Conservation (phyloP, 495 filamentous ascomycete species). For the Hyaloscypha hepaticicola region DNA sequence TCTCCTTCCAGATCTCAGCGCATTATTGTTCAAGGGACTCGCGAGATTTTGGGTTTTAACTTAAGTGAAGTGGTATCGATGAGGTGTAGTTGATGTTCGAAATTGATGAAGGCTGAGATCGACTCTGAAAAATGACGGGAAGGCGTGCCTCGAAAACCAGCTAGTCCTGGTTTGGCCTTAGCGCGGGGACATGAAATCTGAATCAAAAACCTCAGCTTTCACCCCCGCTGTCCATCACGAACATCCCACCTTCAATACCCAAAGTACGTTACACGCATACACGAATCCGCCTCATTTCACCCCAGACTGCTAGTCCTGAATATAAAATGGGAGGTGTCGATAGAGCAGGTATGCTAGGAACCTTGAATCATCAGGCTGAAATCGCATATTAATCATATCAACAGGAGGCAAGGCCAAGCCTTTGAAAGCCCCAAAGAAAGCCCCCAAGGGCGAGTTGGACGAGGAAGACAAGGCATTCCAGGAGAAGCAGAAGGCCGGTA, state of each 20-base stretch:
- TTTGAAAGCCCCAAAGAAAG: constrained; percentile 78
- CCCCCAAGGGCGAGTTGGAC: constrained; percentile 64
- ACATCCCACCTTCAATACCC: not conserved
- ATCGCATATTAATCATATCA: constrained; percentile 9
- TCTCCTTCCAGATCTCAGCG: constrained; percentile 26
- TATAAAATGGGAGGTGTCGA: constrained; percentile 38
- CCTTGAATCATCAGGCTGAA: constrained; percentile 6
- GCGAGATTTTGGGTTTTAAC: not conserved
- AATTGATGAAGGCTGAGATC: not conserved
- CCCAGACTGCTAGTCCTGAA: not conserved
- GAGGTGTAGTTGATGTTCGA: not conserved
- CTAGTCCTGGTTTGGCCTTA: constrained; percentile 10
- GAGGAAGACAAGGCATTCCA: constrained; percentile 74
- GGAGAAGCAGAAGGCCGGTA: constrained; percentile 74
- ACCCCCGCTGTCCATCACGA: constrained; percentile 6
- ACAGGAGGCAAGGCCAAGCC: constrained; percentile 84
- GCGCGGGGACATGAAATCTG: not conserved
- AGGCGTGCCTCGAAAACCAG: not conserved
- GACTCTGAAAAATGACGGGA: not conserved
- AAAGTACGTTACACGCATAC: not conserved
- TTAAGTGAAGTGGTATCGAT: not conserved
- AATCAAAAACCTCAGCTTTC: constrained; percentile 11
- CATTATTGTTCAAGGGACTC: constrained; percentile 15
- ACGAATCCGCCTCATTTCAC: not conserved
- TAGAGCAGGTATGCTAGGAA: constrained; percentile 35